Base-by-base conservation (phyloP, 305 asterid species). In the Fraxinus greggii region DNA sequence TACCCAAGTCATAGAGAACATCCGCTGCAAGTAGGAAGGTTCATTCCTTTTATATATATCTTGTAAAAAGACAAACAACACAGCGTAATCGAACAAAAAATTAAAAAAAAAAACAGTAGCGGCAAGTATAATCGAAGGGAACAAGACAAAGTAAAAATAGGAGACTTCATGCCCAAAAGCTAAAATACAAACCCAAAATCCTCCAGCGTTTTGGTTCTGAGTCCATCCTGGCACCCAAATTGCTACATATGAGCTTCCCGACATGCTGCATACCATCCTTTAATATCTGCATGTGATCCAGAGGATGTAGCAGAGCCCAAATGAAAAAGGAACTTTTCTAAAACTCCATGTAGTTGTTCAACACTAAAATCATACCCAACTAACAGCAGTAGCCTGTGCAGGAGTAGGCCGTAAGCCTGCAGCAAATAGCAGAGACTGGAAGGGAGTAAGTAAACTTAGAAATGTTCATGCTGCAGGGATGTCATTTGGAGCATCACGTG, bases 351-450 rank as follows among this genome's bases (percentile, higher is more conserved):
- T 21, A 76, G 73, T 80, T 72, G 83, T 75, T 77, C 51, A 69
- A 81, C 23, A 36, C 40, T 72, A 59, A 79, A 63, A 59, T 84
- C 80, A 82, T 91, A 96, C 99, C 99, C 98, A 96, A 83, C 99
- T 94, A 82, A 92, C 98, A 79, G 98, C 99, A 70, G 99, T 94
- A 28, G 99, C 98, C 86, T 96, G 99, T 31, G 99, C 99, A 78
- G 98, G 97, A 32, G 98, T 96, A 74, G 99, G 98, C 78, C 99
- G 91, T 85, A 96, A 89, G 77, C 99, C 99, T 90, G 99, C 99
- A 90, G 99, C 98, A 88, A 93, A 94, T 77, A 94, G 89, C 87
- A 94, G 91, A 80, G 98, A 96, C 98, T 96, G 90, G 88, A 85
- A 89, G 93, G 92, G 89, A 84, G 84, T 87, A 85, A 95, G 89